Base-by-base conservation (phyloP, 2,329 filamentous ascomycete species). In the Penicillium sp. region DNA sequence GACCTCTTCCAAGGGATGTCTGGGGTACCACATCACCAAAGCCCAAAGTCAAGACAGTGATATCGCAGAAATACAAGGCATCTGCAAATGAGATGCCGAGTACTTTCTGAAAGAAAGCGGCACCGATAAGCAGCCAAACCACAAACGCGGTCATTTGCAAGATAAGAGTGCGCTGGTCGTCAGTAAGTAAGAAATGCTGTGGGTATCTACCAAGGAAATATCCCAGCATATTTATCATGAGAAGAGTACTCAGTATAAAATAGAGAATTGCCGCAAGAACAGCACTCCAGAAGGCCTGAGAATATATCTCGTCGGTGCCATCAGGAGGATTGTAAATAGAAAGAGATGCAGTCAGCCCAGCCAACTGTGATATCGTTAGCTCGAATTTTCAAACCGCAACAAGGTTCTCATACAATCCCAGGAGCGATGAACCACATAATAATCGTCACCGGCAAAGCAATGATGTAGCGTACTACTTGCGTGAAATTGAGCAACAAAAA, bases 401-500 rank as follows among this genome's bases (percentile, higher is more conserved):
- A 51, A 25, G 2, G 9, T 6, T 18, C 6, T 71, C 79, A 73
- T 67, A 84, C 78, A 56, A 89, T 81, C 0, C 76, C 81, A 0
- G 84, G 84, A 1, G 85, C 82, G 11, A 85, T 60, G 62, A 84
- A 84, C 91, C 92, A 97, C 56, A 90, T 83, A 7, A 89, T 72
- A 56, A 97, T 96, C 1, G 91, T 95, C 22, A 90, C 80, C 1
- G 92, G 92, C 56, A 96, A 83, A 1, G 92, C 90, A 37, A 96
- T 79, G 18, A 87, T 86, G 69, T 96, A 96, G 49, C 90, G 84
- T 6, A 96, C 82, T 6, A 86, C 81, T 54, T 85, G 83, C 0
- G 91, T 89, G 81, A 97, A 96, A 74, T 96, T 96, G 62, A 94
- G 83, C 1, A 97, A 80, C 1, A 97, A 81, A 58, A 91, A 92